Conservation (phyloP, 352 stramenopile species). For the Peronospora belbahrii region DNA sequence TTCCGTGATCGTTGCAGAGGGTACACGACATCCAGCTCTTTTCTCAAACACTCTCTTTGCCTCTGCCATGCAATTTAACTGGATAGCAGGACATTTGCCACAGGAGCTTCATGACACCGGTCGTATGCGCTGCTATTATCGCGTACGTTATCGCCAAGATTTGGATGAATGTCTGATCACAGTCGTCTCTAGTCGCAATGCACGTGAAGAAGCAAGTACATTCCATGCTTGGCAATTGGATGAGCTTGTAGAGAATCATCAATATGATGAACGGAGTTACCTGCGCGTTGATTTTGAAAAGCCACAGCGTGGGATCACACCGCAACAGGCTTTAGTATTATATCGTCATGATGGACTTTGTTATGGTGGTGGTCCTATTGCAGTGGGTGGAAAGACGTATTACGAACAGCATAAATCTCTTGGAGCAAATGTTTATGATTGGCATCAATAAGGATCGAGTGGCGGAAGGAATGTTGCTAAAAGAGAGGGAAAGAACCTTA, state of each 20-base stretch:
- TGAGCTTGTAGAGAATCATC: conserved; percentile 2
- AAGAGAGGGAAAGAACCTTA: no score
- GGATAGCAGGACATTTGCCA: conserved; percentile 61
- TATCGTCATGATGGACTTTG: conserved; percentile 76
- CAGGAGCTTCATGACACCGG: conserved; percentile 12
- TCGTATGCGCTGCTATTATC: conserved; percentile 60
- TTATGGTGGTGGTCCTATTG: conserved; percentile 71
- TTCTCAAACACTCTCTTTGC: conserved; percentile 84
- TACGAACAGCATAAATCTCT: conserved; percentile 51
- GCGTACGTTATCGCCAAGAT: conserved; percentile 75
- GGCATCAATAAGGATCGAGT: conserved; percentile 30
- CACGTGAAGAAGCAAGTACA: conserved; percentile 24
- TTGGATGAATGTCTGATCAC: conserved; percentile 56
- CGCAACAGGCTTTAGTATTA: conserved; percentile 80
- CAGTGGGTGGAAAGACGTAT: conserved; percentile 55
- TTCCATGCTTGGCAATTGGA: conserved; percentile 46
- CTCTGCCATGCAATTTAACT: conserved; percentile 78
- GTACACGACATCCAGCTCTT: conserved; percentile 87
- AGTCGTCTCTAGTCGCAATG: conserved; percentile 38
- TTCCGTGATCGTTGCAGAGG: conserved; percentile 67
- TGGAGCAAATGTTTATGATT: conserved; percentile 41
- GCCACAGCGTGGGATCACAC: conserved; percentile 76
- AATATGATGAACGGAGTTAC: conserved; percentile 18
- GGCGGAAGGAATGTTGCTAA: no score
- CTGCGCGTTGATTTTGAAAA: conserved; percentile 74